phyloP scores from a whole-genome alignment of 1,139 yeast species.

The Torulaspora pretoriensis region DNA sequence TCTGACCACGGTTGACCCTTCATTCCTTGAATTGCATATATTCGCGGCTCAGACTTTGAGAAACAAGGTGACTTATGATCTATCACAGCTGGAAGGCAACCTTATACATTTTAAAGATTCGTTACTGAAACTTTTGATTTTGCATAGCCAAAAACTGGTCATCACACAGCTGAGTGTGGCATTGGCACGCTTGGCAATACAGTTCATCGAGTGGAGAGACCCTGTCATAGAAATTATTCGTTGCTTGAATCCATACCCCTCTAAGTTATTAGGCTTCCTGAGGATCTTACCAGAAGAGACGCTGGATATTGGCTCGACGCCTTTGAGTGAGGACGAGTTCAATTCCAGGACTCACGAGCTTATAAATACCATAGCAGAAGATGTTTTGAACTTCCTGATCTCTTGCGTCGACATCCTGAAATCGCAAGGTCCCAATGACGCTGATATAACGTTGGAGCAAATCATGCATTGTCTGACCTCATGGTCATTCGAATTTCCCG shows the following conservation, averaged over 20 bases:
- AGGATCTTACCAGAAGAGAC: conserved; percentile 90
- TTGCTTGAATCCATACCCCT: conserved; percentile 38
- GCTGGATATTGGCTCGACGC: conserved; percentile 68
- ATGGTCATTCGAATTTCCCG: conserved; percentile 84
- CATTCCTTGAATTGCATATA: conserved; percentile 53
- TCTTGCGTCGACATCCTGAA: conserved; percentile 42
- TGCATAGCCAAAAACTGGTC: conserved; percentile 50
- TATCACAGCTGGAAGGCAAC: conserved; percentile 70
- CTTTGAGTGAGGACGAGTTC: conserved; percentile 79
- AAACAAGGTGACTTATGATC: conserved; percentile 78
- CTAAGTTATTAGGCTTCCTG: conserved; percentile 65
- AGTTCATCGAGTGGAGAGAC: conserved; percentile 64
- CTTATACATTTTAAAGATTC: conserved; percentile 50
- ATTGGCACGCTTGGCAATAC: conserved; percentile 76
- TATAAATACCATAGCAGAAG: conserved; percentile 62
- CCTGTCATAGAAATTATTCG: conserved; percentile 65
- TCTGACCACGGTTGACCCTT: conserved; percentile 24
- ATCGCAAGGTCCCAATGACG: conserved; percentile 32
- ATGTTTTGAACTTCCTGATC: conserved; percentile 59
- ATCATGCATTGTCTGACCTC: conserved; percentile 76
- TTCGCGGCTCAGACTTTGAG: conserved; percentile 91
- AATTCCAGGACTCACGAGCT: conserved; percentile 57
- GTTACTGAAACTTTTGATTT: conserved; percentile 30
- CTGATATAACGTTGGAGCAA: conserved; percentile 28
- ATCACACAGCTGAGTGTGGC: conserved; percentile 79